A percentile compares a stretch with the other conserved stretches of the same genome.
phyloP scores from a whole-genome alignment of 2,329 filamentous ascomycete genomes.

The Coniochaeta prunicola region DNA sequence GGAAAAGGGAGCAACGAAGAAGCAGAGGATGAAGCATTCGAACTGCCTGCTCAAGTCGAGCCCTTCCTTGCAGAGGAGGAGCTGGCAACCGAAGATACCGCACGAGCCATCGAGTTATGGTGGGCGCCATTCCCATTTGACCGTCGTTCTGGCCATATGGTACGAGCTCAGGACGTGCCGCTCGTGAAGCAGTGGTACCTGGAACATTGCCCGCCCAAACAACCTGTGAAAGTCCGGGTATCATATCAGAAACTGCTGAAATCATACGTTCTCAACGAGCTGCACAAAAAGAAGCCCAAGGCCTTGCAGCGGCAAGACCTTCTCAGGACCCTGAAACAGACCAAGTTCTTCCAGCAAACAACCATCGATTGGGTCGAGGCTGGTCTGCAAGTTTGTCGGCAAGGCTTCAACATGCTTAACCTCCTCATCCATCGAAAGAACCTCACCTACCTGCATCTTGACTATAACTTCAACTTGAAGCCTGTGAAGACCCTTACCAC shows the following conservation, averaged over 20 bases:
- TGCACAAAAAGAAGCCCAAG: constrained; percentile 94
- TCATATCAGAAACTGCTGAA: constrained; percentile 98
- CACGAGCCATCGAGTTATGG: constrained; percentile 89
- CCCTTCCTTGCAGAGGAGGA: constrained; percentile 89
- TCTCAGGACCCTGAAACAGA: constrained; percentile 82
- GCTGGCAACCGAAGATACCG: constrained; percentile 80
- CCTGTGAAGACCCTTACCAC: constrained; percentile 97
- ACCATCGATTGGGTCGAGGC: constrained; percentile 99
- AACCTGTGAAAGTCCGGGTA: constrained; percentile 94
- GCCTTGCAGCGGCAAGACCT: constrained; percentile 92
- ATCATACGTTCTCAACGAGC: constrained; percentile 89
- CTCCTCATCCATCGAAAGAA: constrained; percentile 97
- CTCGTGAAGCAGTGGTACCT: constrained; percentile 98
- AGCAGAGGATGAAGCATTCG: constrained; percentile 74
- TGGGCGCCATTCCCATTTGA: constrained; percentile 98
- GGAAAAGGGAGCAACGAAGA: constrained; percentile 69
- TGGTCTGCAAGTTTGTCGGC: constrained; percentile 92
- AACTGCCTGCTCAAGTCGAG: constrained; percentile 70
- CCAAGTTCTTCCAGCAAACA: constrained; percentile 99
- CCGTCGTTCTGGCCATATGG: constrained; percentile 88
- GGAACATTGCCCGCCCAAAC: constrained; percentile 79
- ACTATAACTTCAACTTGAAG: constrained; percentile 99
- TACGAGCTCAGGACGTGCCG: constrained; percentile 92
- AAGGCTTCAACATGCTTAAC: constrained; percentile 99
- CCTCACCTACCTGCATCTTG: constrained; percentile 92